Conservation (phyloP, 306 rosid species). For the Vachellia collinsii region DNA sequence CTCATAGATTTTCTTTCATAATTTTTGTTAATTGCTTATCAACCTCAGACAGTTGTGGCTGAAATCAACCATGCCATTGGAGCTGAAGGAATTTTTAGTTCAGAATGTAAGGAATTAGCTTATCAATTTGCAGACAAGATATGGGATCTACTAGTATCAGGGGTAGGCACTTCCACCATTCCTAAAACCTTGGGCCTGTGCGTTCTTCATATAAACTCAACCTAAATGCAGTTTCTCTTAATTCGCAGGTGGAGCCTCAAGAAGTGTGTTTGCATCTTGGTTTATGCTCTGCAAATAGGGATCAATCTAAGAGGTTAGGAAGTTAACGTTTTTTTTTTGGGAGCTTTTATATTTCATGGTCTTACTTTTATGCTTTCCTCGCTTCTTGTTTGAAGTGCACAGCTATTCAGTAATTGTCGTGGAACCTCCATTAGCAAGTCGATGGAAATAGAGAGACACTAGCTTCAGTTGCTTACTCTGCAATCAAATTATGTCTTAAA, state of each 20-base stretch:
- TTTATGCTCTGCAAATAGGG: slow-evolving; percentile 49
- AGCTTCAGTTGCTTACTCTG: background rate
- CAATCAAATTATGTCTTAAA: slow-evolving; percentile 2
- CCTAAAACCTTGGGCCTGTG: background rate
- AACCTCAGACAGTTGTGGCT: slow-evolving; percentile 61
- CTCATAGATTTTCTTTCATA: background rate
- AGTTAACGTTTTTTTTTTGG: background rate
- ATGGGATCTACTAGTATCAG: slow-evolving; percentile 80
- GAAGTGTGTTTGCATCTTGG: slow-evolving; percentile 64
- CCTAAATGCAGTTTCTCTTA: slow-evolving; percentile 22
- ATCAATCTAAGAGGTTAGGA: slow-evolving; percentile 51
- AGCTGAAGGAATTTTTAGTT: slow-evolving; percentile 82
- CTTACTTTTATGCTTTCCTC: slow-evolving; percentile 5
- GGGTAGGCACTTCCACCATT: slow-evolving; percentile 50
- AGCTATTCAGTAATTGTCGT: background rate
- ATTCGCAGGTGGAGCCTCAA: slow-evolving; percentile 61
- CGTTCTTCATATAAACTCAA: background rate
- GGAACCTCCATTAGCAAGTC: background rate
- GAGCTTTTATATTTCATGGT: background rate
- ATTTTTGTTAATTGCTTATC: slow-evolving; percentile 18
- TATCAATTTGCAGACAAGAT: slow-evolving; percentile 77
- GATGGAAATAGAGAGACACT: background rate
- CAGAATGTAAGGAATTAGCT: slow-evolving; percentile 72
- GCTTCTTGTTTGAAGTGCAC: slow-evolving; percentile 4
- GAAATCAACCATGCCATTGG: slow-evolving; percentile 91